Conservation (phyloP, 2,329 filamentous ascomycete species). For the Ophiostoma angusticollis region DNA sequence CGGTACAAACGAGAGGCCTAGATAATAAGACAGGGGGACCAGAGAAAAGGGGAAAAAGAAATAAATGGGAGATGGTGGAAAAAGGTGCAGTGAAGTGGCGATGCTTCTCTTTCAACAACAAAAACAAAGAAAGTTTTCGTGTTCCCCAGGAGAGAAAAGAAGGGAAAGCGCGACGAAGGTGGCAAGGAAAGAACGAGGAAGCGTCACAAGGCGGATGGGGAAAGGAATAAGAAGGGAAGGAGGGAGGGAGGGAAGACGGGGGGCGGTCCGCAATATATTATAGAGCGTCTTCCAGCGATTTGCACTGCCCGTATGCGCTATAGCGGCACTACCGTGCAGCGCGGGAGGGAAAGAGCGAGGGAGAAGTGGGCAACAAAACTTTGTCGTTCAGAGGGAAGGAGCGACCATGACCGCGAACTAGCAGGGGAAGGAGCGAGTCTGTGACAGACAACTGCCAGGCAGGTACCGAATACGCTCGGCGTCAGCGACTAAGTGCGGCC, state of each 20-base stretch:
- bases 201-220: not conserved
- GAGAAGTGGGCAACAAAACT: conserved; percentile 1
- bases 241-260: not conserved
- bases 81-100: not conserved
- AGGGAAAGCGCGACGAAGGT: conserved; percentile 7
- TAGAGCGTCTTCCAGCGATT: not conserved
- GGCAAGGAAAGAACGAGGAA: not conserved
- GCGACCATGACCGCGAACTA: not conserved
- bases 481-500: conserved; percentile 8
- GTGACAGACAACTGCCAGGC: not conserved
- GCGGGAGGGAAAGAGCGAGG: not conserved
- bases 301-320: conserved; percentile 2
- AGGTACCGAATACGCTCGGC: conserved; percentile 7
- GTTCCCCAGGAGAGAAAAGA: not conserved
- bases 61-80: not conserved
- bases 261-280: conserved; percentile 11
- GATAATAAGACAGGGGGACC: not conserved
- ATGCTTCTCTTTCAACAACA: not conserved
- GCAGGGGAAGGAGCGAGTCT: not conserved
- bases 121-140: too few relatives aligned
- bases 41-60: not conserved
- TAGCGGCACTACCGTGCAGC: not conserved
- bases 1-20: too few relatives aligned
- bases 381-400: not conserved
- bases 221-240: not conserved